Conservation (phyloP, 192 early-diverging fungal genomes). For the Mortierella hygrophila region DNA sequence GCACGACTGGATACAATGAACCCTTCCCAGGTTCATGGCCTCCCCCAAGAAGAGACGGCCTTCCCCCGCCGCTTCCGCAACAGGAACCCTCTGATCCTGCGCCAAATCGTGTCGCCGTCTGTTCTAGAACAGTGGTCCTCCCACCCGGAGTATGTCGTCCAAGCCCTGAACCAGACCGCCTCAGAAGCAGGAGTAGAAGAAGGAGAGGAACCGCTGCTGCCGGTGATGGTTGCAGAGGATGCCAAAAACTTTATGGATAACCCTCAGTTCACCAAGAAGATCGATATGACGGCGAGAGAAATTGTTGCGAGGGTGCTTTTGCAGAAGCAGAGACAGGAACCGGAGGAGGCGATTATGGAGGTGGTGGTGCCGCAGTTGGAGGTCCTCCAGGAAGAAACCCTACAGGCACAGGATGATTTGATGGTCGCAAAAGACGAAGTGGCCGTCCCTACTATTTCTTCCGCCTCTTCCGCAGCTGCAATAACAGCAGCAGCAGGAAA, state of each 20-base stretch:
- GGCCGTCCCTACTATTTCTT: not conserved
- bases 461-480: not conserved
- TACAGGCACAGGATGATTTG: not conserved
- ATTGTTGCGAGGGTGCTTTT: slow-evolving; percentile 27
- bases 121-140: slow-evolving; percentile 35
- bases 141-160: slow-evolving; percentile 30
- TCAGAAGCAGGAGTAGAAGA: slow-evolving; percentile 1
- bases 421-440: not conserved
- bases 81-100: slow-evolving; percentile 36
- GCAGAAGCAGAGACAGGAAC: not conserved
- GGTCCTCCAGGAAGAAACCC: not conserved
- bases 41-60: slow-evolving; percentile 19
- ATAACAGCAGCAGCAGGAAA: not conserved
- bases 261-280: slow-evolving; percentile 45
- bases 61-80: slow-evolving; percentile 47
- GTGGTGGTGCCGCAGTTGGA: not conserved
- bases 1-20: not conserved
- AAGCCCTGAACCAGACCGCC: slow-evolving; percentile 21
- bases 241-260: slow-evolving; percentile 60
- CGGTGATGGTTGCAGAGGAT: slow-evolving; percentile 59
- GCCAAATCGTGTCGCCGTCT: slow-evolving; percentile 24
- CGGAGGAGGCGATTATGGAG: not conserved
- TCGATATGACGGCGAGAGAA: slow-evolving; percentile 36
- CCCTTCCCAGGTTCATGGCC: slow-evolving; percentile 11
- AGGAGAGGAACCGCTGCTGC: not conserved